phyloP scores from a whole-genome alignment of 495 filamentous ascomycete genomes.

The Talaromyces borbonicus region DNA sequence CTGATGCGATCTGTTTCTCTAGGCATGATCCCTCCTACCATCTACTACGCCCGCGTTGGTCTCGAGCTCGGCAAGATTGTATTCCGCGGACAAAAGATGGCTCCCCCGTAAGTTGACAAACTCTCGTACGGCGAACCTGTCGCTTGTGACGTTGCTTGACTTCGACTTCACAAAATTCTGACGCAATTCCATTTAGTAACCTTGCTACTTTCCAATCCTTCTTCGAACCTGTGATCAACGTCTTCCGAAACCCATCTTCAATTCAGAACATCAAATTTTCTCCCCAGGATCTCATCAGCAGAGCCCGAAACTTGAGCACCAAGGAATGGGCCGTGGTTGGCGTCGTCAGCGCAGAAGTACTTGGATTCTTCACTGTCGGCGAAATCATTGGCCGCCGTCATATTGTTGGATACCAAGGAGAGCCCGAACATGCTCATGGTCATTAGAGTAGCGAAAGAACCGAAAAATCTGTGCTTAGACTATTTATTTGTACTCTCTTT shows the following conservation, averaged over 20 bases:
- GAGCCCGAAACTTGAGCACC: slow-evolving; percentile 56
- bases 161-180: slow-evolving; percentile 1
- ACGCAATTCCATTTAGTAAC: slow-evolving; percentile 42
- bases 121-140: neutral
- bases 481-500: too few relatives aligned
- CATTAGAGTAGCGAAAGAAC: neutral
- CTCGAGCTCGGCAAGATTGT: slow-evolving; percentile 80
- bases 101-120: slow-evolving; percentile 67
- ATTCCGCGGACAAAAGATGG: slow-evolving; percentile 82
- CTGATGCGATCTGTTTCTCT: too few relatives aligned
- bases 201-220: slow-evolving; percentile 76
- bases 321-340: slow-evolving; percentile 59
- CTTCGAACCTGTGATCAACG: slow-evolving; percentile 64
- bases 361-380: slow-evolving; percentile 96
- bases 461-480: too few relatives aligned
- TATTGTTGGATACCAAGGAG: slow-evolving; percentile 83
- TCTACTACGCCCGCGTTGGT: slow-evolving; percentile 88
- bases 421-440: slow-evolving; percentile 32
- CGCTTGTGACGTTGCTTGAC: neutral
- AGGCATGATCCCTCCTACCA: slow-evolving; percentile 76
- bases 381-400: slow-evolving; percentile 94
- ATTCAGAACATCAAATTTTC: slow-evolving; percentile 34
- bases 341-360: slow-evolving; percentile 72
- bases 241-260: slow-evolving; percentile 53
- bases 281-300: slow-evolving; percentile 45